phyloP scores from a whole-genome alignment of 352 stramenopile genomes.

The Pythium guiyangense region DNA sequence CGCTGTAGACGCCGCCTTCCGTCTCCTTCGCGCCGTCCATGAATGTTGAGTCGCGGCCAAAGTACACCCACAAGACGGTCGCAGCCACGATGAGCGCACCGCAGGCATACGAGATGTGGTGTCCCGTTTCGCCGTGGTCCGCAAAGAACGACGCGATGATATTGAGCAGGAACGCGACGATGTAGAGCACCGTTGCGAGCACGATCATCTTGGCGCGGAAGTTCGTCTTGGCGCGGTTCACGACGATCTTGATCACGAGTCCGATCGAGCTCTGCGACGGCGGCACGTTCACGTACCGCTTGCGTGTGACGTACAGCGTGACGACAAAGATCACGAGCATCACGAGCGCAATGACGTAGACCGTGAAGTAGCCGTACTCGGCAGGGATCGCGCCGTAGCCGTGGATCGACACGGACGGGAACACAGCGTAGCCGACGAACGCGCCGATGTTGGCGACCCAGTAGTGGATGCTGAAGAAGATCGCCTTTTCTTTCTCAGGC shows the following conservation, averaged over 20 bases:
- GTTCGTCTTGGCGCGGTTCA: conserved; percentile 20
- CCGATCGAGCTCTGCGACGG: conserved; percentile 36
- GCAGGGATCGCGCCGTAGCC: conserved; percentile 52
- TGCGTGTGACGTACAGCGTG: conserved; percentile 34
- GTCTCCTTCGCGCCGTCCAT: conserved; percentile 35
- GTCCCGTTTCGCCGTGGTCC: conserved; percentile 27
- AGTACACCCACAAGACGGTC: conserved; percentile 41
- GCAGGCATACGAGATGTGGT: conserved; percentile 44
- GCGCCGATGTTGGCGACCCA: conserved; percentile 71
- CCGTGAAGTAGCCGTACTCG: conserved; percentile 77
- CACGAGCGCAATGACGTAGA: conserved; percentile 48
- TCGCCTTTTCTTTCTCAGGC: conserved; percentile 36
- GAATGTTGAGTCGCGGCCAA: conserved; percentile 41
- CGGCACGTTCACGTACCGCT: conserved; percentile 46
- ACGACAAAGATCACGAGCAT: conserved; percentile 36
- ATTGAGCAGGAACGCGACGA: conserved; percentile 45
- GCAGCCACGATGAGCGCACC: conserved; percentile 14
- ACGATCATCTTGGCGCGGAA: conserved; percentile 30
- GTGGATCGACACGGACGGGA: conserved; percentile 73
- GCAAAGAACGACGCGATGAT: conserved; percentile 44
- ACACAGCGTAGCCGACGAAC: conserved; percentile 68
- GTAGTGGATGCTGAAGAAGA: conserved; percentile 85
- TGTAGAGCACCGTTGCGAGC: conserved; percentile 30
- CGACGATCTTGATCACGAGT: conserved; percentile 33
- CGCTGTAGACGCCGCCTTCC: too few relatives aligned